These are phyloP conservation scores for Pythium diclinum DNA, from an alignment of 352 stramenopile species.

Conservation along the genomic window DNA sequence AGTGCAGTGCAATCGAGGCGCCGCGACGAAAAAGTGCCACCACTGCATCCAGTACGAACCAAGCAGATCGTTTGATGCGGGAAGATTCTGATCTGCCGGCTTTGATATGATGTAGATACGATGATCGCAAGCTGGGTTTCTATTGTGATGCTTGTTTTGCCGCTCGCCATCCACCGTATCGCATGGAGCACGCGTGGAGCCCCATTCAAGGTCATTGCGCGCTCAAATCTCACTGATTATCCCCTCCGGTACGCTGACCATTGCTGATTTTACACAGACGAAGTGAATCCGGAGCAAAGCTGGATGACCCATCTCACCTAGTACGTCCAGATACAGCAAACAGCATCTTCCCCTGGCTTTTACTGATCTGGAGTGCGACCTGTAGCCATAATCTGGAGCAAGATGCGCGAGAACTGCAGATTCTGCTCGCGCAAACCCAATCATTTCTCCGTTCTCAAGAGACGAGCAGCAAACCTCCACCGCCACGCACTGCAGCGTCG, in stretches of 20 bases:
- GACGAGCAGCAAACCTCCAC: not conserved
- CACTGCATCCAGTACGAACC: slow-evolving; percentile 57
- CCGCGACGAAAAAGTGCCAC: slow-evolving; percentile 63
- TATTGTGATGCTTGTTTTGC: slow-evolving; percentile 74
- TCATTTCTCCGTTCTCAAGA: slow-evolving; percentile 24
- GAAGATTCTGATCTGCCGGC: no score
- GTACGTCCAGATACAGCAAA: slow-evolving; percentile 25
- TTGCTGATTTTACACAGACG: slow-evolving; percentile 26
- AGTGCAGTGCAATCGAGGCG: slow-evolving; percentile 38
- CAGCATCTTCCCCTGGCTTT: no score
- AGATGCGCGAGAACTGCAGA: slow-evolving; percentile 54
- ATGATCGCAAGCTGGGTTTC: slow-evolving; percentile 41
- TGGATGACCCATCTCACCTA: slow-evolving; percentile 57
- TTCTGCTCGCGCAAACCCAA: slow-evolving; percentile 53
- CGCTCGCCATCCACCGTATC: slow-evolving; percentile 48
- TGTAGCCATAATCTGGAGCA: slow-evolving; percentile 64
- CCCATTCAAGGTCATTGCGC: slow-evolving; percentile 34
- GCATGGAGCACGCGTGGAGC: slow-evolving; percentile 52
- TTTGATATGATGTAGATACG: slow-evolving; percentile 40
- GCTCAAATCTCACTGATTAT: no score
- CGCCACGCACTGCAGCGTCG: not conserved
- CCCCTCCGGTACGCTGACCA: not conserved
- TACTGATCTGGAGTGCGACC: not conserved
- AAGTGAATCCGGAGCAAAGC: slow-evolving; percentile 54
- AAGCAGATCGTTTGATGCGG: not conserved